phyloP scores from a whole-genome alignment of 2,329 filamentous ascomycete genomes.

The Zymoseptoria pseudotritici region DNA sequence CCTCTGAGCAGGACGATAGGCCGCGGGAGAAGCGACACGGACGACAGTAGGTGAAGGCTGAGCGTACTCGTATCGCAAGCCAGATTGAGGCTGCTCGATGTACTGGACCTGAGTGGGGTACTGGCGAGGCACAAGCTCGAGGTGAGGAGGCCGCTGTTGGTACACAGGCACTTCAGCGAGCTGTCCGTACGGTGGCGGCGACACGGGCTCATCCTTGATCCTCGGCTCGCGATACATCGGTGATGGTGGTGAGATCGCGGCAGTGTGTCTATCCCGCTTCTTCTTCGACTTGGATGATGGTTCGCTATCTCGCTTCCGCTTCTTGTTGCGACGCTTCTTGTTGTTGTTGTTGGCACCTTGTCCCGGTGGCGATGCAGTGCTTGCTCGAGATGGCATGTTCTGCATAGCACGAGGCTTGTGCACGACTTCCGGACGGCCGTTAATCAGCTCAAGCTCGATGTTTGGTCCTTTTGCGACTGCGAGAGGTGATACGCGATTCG shows the following conservation, averaged over 20 bases:
- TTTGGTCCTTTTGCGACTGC: conserved; percentile 44
- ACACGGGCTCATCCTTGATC: conserved; percentile 57
- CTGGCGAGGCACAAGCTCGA: conserved; percentile 34
- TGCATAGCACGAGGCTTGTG: conserved; percentile 17
- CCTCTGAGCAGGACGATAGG: conserved; percentile 31
- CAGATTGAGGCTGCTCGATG: conserved; percentile 29
- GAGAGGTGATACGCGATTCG: conserved; percentile 58
- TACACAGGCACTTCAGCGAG: conserved; percentile 30
- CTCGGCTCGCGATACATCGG: conserved; percentile 38
- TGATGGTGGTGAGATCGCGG: conserved; percentile 29
- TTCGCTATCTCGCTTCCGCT: conserved; percentile 29
- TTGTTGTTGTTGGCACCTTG: conserved; percentile 12
- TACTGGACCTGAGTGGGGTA: conserved; percentile 40
- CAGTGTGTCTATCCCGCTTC: conserved; percentile 29
- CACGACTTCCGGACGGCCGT: conserved; percentile 28
- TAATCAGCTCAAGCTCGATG: conserved; percentile 42
- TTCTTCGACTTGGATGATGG: conserved; percentile 15
- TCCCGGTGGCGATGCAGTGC: conserved; percentile 23
- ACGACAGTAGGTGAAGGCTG: conserved; percentile 35
- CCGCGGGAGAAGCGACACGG: conserved; percentile 32
- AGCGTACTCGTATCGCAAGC: conserved; percentile 38
- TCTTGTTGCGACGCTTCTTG: conserved; percentile 29
- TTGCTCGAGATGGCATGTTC: conserved; percentile 20
- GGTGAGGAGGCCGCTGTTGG: conserved; percentile 31
- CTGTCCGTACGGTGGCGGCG: conserved; percentile 49